Evolutionary conservation across 169 alveolate species (phyloP), one percentile per base, ranked within the genome.

Genomic region (Eimeria praecox): DNA sequence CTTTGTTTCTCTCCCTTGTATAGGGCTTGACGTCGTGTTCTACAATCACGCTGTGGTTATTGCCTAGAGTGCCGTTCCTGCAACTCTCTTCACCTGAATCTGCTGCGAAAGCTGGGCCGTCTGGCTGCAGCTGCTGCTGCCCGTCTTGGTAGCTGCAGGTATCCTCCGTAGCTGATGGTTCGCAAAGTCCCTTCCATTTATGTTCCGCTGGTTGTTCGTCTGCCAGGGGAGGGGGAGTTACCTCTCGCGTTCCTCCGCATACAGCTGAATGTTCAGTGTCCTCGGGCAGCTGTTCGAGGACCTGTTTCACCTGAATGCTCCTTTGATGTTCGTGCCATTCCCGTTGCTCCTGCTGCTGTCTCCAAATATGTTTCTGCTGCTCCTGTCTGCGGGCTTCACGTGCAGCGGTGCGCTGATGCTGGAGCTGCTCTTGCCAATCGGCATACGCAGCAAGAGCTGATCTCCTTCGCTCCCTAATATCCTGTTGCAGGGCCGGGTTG

Each of bases 361-460:
- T 87, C 93, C 93, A 87, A 16, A 87, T 24, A 18, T 46, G 93
- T n/a, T 42, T 87, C n/a, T 87, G 93, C 82, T 87, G 93, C 22
- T 56, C 52, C 49, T 87, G 82, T 42, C 42, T 87, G 59, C 78
- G 93, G 10, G 82, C 82, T 12, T 87, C 77, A 27, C 93, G 78
- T 49, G 83, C 80, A 87, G 82, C 83, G 24, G 38, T 30, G 64
- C 93, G 93, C 93, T 27, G 56, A 9, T 40, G 56, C 38, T 87
- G 78, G 62, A 62, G 42, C 64, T 87, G 93, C 52, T 87, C 82
- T 83, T 87, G 93, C 93, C 93, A 87, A 18, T 87, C 66, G 93
- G 93, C 44, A 30, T 87, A 62, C 59, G 33, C 93, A 38, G 93
- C 93, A 62, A 87, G 40, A 27, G 93, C 64, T 27, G 22, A 8